Percentiles rank a stretch among this genome's conserved stretches.
Conservation (phyloP, 2,329 filamentous ascomycete genomes). For the Chalaropsis ovoidea region DNA sequence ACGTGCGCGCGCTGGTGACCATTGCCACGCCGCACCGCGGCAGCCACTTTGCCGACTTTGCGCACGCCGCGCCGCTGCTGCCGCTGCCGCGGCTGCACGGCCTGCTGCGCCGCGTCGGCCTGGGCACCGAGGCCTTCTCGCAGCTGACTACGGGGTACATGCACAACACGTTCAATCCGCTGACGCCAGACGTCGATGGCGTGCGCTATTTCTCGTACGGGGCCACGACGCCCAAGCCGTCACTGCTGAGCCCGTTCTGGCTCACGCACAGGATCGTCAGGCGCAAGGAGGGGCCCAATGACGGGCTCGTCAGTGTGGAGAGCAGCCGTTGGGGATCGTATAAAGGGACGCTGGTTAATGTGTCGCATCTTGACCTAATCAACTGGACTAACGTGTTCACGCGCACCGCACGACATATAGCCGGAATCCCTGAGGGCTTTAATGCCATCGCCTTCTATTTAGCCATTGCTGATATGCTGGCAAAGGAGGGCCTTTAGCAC, state of each 20-base stretch:
- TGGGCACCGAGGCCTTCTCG: conserved; percentile 50
- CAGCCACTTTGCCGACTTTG: conserved; percentile 46
- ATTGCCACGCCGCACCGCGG: conserved; percentile 48
- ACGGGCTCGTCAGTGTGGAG: conserved; percentile 56
- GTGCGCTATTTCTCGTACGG: conserved; percentile 56
- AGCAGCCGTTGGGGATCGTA: conserved; percentile 55
- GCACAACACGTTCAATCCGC: conserved; percentile 48
- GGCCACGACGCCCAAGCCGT: conserved; percentile 42
- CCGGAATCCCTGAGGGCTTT: conserved; percentile 48
- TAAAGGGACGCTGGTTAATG: conserved; percentile 51
- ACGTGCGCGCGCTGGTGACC: conserved; percentile 45
- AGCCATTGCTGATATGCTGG: conserved; percentile 58
- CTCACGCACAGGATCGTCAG: conserved; percentile 43
- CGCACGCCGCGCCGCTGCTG: conserved; percentile 36
- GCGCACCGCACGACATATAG: conserved; percentile 44
- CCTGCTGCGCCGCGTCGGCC: conserved; percentile 41
- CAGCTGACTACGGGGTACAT: conserved; percentile 53
- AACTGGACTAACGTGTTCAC: conserved; percentile 56
- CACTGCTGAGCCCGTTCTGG: conserved; percentile 55
- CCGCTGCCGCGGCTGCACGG: conserved; percentile 47
- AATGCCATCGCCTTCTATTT: conserved; percentile 60
- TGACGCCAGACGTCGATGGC: conserved; percentile 42
- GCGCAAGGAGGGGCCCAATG: conserved; percentile 49
- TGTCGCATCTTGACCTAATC: conserved; percentile 55
- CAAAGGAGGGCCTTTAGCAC: conserved; percentile 49